Conservation (phyloP, 805 yeast genomes). For the Candida tibetensis region DNA sequence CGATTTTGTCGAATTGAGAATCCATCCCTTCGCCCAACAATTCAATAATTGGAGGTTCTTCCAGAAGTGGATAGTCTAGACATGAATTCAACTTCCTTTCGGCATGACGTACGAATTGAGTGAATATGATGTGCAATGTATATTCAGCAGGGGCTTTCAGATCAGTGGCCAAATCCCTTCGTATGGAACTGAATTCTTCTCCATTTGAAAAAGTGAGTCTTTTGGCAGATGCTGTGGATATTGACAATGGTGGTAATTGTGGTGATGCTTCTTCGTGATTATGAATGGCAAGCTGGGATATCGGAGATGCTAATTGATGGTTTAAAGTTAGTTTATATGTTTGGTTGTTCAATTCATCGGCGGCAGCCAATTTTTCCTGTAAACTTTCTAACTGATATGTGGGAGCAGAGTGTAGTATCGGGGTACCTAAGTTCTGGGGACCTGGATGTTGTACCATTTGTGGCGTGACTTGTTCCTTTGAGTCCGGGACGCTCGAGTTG, state of each 20-base stretch:
- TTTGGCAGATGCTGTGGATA: constrained; percentile 21
- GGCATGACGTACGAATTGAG: constrained; percentile 92
- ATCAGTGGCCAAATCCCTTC: constrained; percentile 47
- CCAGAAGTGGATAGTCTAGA: constrained; percentile 57
- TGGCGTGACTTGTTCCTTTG: not conserved
- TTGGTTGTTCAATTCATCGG: constrained; percentile 3
- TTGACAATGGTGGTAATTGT: constrained; percentile 30
- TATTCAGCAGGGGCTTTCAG: constrained; percentile 80
- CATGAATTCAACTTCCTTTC: constrained; percentile 82
- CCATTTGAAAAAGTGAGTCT: constrained; percentile 30
- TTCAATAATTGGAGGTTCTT: constrained; percentile 78
- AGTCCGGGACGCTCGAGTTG: not conserved
- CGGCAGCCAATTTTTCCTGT: not conserved
- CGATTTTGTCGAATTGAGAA: constrained; percentile 78
- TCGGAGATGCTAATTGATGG: constrained; percentile 22
- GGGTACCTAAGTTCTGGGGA: too few species aligned
- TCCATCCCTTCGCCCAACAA: constrained; percentile 84
- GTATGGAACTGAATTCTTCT: constrained; percentile 31
- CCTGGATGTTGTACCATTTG: too few species aligned
- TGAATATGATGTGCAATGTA: constrained; percentile 88
- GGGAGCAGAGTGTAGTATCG: too few species aligned
- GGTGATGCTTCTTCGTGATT: constrained; percentile 32
- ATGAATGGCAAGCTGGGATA: constrained; percentile 12
- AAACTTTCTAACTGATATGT: constrained; percentile 13
- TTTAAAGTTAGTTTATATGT: constrained; percentile 7